A percentile compares a stretch with the other conserved stretches of the same genome.
These are phyloP conservation scores for Pyricularia sp. DNA, from an alignment of 2,329 filamentous ascomycete genomes.

Conservation along the genomic window DNA sequence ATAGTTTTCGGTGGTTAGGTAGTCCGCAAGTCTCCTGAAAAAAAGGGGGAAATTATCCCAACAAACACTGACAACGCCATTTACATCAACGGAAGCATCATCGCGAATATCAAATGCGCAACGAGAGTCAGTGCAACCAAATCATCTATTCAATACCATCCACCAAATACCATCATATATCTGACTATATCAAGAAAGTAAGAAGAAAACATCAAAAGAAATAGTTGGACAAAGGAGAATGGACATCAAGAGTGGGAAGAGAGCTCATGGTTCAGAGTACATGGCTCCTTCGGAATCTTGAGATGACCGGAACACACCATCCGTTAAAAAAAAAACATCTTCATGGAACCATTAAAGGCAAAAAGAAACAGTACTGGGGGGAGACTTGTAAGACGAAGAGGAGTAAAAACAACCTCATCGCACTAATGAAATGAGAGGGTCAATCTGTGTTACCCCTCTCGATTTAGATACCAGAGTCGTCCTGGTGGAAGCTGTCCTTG, in stretches of 20 bases:
- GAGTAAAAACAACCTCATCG: no score
- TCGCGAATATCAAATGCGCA: no score
- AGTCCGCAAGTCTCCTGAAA: no score
- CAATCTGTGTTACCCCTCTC: neutral
- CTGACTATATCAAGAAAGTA: neutral
- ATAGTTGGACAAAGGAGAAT: neutral
- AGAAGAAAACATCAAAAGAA: neutral
- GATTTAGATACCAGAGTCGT: slow-evolving; percentile 3
- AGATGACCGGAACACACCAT: neutral
- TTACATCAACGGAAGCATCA: no score
- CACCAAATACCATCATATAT: neutral
- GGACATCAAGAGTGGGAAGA: neutral
- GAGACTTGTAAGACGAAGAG: no score
- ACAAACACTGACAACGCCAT: no score
- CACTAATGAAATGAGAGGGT: neutral
- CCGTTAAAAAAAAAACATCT: neutral
- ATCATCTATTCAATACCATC: no score
- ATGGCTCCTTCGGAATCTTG: neutral
- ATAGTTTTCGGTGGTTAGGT: no score
- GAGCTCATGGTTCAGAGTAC: neutral
- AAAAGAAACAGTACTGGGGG: neutral
- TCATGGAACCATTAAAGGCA: neutral
- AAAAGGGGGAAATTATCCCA: no score
- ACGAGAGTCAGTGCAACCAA: no score
- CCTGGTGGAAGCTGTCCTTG: neutral